Conservation (phyloP, 495 filamentous ascomycete species). For the Chaetomidium leptoderma region DNA sequence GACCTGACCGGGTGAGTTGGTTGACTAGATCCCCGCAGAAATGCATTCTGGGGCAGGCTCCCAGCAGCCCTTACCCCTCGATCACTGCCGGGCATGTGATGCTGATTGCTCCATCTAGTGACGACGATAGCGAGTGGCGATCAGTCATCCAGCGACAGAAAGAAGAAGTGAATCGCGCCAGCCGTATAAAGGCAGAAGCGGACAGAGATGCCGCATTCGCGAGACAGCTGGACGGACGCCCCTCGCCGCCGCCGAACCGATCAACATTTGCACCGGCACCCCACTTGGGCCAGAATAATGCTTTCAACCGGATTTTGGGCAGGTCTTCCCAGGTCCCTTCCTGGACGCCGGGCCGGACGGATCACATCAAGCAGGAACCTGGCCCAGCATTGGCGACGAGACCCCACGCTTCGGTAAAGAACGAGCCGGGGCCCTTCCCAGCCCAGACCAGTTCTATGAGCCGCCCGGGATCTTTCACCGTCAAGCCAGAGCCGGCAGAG, state of each 20-base stretch:
- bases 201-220: slow-evolving; percentile 23
- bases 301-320: slow-evolving; percentile 17
- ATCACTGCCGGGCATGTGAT: no score
- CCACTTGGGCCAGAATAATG: not conserved
- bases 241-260: not conserved
- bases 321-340: slow-evolving; percentile 6
- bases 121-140: slow-evolving; percentile 16
- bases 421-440: not conserved
- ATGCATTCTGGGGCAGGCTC: not conserved
- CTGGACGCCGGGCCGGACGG: not conserved
- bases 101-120: slow-evolving; percentile 16
- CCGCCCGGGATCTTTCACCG: not conserved
- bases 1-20: slow-evolving; percentile 32
- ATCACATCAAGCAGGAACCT: slow-evolving; percentile 9
- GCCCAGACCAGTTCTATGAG: not conserved
- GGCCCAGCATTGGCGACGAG: not conserved
- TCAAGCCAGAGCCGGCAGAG: not conserved
- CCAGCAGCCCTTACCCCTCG: not conserved
- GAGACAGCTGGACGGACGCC: slow-evolving; percentile 8
- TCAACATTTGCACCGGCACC: not conserved
- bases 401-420: slow-evolving; percentile 2
- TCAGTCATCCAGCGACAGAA: slow-evolving; percentile 5
- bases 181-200: slow-evolving; percentile 12
- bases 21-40: not conserved
- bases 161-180: slow-evolving; percentile 18